phyloP scores from a whole-genome alignment of 2,329 filamentous ascomycete genomes.

The Calonectria pteridis region DNA sequence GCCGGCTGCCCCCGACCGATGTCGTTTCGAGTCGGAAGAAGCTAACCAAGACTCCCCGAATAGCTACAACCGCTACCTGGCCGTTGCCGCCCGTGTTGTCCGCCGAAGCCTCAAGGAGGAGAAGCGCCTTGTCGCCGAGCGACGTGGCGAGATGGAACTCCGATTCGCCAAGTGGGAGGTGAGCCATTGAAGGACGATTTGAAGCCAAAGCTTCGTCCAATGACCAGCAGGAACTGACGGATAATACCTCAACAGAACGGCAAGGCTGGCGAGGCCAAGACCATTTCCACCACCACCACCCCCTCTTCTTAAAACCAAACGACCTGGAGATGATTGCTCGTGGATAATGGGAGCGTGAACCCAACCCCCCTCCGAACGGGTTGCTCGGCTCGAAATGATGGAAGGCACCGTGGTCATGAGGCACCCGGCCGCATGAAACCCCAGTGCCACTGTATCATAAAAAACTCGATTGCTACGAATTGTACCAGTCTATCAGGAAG shows the following conservation, averaged over 20 bases:
- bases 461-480: slow-evolving; percentile 46
- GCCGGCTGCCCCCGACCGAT: slow-evolving; percentile 24
- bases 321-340: slow-evolving; percentile 37
- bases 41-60: slow-evolving; percentile 51
- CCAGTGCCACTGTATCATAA: slow-evolving; percentile 51
- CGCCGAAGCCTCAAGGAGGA: slow-evolving; percentile 98
- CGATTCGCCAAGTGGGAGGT: slow-evolving; percentile 97
- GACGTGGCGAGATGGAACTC: slow-evolving; percentile 89
- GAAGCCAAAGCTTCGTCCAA: slow-evolving; percentile 13
- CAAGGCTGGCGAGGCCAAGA: slow-evolving; percentile 91
- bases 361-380: slow-evolving; percentile 21
- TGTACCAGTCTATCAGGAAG: slow-evolving; percentile 44
- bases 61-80: slow-evolving; percentile 99
- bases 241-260: slow-evolving; percentile 77
- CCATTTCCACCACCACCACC: slow-evolving; percentile 64
- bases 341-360: slow-evolving; percentile 38
- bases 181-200: slow-evolving; percentile 45
- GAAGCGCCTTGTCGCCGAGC: slow-evolving; percentile 87
- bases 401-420: slow-evolving; percentile 38
- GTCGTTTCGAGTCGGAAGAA: slow-evolving; percentile 39
- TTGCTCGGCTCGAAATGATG: slow-evolving; percentile 39
- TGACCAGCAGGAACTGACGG: slow-evolving; percentile 38
- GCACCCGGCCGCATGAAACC: slow-evolving; percentile 40
- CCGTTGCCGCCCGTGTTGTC: slow-evolving; percentile 93
- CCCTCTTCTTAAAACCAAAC: slow-evolving; percentile 52